Conservation (phyloP, 2,329 filamentous ascomycete species). For the Talaromyces verruculosus region DNA sequence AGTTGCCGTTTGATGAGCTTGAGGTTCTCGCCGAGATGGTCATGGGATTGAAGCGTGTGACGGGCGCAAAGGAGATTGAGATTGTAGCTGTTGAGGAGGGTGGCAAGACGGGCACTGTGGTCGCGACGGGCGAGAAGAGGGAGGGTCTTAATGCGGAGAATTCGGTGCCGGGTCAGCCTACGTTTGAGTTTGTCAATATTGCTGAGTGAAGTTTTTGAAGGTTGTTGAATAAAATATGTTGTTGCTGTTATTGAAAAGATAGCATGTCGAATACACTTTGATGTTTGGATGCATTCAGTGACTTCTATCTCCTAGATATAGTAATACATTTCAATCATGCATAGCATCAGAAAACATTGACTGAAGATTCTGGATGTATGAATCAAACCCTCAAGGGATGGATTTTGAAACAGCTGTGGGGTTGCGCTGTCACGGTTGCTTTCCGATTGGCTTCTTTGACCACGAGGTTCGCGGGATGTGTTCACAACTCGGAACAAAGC, state of each 20-base stretch:
- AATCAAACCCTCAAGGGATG: neutral
- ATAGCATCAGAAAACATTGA: neutral
- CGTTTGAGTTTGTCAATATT: slow-evolving; percentile 83
- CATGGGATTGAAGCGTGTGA: slow-evolving; percentile 72
- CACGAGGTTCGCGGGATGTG: neutral
- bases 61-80: slow-evolving; percentile 68
- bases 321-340: too few species aligned
- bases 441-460: neutral
- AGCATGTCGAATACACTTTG: neutral
- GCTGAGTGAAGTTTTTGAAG: slow-evolving; percentile 37
- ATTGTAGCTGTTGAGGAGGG: slow-evolving; percentile 68
- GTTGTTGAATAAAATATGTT: neutral
- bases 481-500: neutral
- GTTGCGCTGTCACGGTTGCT: neutral
- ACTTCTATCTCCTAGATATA: neutral
- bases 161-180: slow-evolving; percentile 78
- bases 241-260: neutral
- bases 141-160: slow-evolving; percentile 65
- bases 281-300: neutral
- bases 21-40: slow-evolving; percentile 75
- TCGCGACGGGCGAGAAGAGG: slow-evolving; percentile 54
- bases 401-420: neutral
- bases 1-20: slow-evolving; percentile 83
- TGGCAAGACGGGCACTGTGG: slow-evolving; percentile 49
- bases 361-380: neutral